A percentile compares a stretch with the other conserved stretches of the same genome.
Evolutionary conservation across 2,329 filamentous ascomycete genomes (phyloP).

Genomic region (Capronia epimyces): DNA sequence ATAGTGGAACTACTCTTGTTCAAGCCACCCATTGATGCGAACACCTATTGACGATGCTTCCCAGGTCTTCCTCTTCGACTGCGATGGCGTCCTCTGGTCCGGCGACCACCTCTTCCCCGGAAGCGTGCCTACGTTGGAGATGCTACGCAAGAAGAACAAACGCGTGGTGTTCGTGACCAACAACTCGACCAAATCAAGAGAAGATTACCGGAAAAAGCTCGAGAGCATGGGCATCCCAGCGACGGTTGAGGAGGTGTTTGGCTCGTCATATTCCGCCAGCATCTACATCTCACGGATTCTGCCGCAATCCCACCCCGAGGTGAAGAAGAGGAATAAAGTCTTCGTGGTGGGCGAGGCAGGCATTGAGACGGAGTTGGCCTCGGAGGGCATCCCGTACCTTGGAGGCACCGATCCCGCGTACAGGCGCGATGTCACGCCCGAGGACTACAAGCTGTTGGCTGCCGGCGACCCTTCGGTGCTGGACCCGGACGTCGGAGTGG

Average conservation of each 20-base stretch:
- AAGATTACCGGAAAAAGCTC: conserved; percentile 90
- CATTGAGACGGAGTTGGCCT: conserved; percentile 79
- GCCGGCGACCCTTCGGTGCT: conserved; percentile 63
- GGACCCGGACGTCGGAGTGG: conserved; percentile 82
- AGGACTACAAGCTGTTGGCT: conserved; percentile 74
- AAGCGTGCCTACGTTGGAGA: conserved; percentile 75
- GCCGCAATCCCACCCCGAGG: conserved; percentile 24
- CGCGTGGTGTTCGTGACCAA: conserved; percentile 94
- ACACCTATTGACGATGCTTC: conserved; percentile 11
- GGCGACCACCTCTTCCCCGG: conserved; percentile 84
- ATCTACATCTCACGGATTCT: conserved; percentile 95
- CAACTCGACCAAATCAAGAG: conserved; percentile 94
- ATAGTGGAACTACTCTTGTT: neutral
- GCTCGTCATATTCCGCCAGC: conserved; percentile 87
- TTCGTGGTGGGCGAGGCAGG: conserved; percentile 88
- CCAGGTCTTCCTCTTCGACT: conserved; percentile 90
- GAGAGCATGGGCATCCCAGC: conserved; percentile 68
- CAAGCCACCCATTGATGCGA: neutral
- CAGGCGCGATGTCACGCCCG: conserved; percentile 70
- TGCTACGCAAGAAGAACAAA: conserved; percentile 81
- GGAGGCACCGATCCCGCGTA: conserved; percentile 79
- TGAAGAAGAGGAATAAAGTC: conserved; percentile 76
- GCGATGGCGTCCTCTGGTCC: conserved; percentile 96
- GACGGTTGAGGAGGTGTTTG: conserved; percentile 80
- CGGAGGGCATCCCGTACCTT: conserved; percentile 72